Base-by-base conservation (phyloP, 2,329 filamentous ascomycete genomes). In the Metarhizium sp. region DNA sequence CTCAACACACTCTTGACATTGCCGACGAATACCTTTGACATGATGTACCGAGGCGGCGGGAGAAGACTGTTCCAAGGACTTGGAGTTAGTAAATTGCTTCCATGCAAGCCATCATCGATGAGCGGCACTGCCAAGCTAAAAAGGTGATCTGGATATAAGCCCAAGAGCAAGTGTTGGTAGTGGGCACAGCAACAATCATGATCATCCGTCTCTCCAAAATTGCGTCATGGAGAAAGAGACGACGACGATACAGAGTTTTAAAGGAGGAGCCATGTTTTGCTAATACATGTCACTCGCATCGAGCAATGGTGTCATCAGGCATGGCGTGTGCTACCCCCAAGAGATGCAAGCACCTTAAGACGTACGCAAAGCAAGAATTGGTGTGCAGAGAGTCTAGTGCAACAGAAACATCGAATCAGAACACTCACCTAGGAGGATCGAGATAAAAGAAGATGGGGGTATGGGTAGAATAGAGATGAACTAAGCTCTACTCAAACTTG, bases 1-100 rank as follows among this genome's bases (percentile, higher is more conserved):
- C 92, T 96, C 67, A 95, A 78, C 63, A 96, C 90, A 70, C 87
- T 90, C 80, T 99, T 99, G 73, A 97, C 92, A 66, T 85, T 88
- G 69, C 86, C 83, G 70, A 84, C 72, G 64, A 82, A 81, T 54
- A 72, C 71, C 69, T 79, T 80, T 57, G 71, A 74, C 77, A 80
- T 78, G 65, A 56, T 73, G 66, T 57, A 61, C 57, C 61, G 62
- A 59, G 51, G 55, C 52, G 59, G 62, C 60, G 49, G 59, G 55
- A 58, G 29, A 51, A 49, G 45, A 49, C 53, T 43, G 16, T n/a
- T 38, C 13, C 20, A 14, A 34, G 29, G 16, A 32, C 20, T 51
- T 16, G 25, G 18, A 10, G 25, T 48, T 30, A 48, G 45, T 48
- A 16, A 20, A 29, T 29, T 40, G 20, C 7, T 16, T 11, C 13